A percentile compares a stretch with the other conserved stretches of the same genome.
phyloP scores from a whole-genome alignment of 352 stramenopile genomes.

The Phytophthora ramorum region DNA sequence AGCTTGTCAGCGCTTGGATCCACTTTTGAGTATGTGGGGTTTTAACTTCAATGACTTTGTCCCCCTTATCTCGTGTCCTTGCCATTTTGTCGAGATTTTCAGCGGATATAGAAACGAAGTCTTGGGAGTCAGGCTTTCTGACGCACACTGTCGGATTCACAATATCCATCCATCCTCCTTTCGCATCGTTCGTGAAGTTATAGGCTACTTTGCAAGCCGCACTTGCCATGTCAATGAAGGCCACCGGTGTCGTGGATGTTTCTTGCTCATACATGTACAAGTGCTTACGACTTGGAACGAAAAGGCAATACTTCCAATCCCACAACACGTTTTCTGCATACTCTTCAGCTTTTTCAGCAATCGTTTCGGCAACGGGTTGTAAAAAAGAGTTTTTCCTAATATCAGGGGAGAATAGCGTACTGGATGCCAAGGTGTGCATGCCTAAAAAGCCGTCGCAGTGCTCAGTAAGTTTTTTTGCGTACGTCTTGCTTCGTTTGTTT shows the following conservation, averaged over 20 bases:
- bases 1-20: conserved; percentile 57
- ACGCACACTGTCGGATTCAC: conserved; percentile 53
- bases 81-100: conserved; percentile 46
- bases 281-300: conserved; percentile 51
- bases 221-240: conserved; percentile 68
- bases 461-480: conserved; percentile 65
- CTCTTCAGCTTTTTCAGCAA: conserved; percentile 49
- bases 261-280: conserved; percentile 76
- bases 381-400: conserved; percentile 37
- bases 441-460: conserved; percentile 67
- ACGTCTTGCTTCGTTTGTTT: conserved; percentile 19
- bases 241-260: conserved; percentile 40
- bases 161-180: conserved; percentile 67
- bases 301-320: conserved; percentile 78
- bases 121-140: conserved; percentile 28
- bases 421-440: conserved; percentile 54
- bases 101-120: conserved; percentile 41
- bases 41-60: conserved; percentile 64
- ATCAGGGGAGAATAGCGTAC: conserved; percentile 52
- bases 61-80: conserved; percentile 41
- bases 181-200: conserved; percentile 48
- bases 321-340: conserved; percentile 55
- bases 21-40: conserved; percentile 54
- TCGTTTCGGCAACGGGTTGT: conserved; percentile 47
- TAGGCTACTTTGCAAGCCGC: conserved; percentile 49